phyloP scores from a whole-genome alignment of 2,329 filamentous ascomycete genomes.

The Alternaria triticimaculans region DNA sequence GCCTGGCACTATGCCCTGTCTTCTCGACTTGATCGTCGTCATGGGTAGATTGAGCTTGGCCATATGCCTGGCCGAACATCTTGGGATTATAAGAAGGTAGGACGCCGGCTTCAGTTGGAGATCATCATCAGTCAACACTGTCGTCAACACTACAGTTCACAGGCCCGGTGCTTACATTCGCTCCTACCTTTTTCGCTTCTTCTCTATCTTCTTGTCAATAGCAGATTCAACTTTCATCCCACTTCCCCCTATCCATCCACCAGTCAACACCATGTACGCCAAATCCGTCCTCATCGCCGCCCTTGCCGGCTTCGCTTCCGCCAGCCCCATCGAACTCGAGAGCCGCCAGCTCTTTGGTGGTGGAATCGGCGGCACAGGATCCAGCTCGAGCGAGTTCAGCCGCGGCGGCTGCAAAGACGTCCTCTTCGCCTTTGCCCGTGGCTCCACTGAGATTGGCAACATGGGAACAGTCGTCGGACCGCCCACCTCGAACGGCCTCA shows the following conservation, averaged over 20 bases:
- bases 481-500: conserved; percentile 40
- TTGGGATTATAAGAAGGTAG: conserved; percentile 6
- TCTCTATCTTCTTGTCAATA: background rate
- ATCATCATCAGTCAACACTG: conserved; percentile 6
- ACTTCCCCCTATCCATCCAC: background rate
- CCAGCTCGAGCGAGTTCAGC: conserved; percentile 49
- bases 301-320: conserved; percentile 28
- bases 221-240: background rate
- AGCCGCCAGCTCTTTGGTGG: conserved; percentile 26
- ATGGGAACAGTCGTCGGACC: conserved; percentile 50
- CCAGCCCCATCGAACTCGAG: conserved; percentile 34
- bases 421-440: conserved; percentile 58
- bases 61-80: background rate
- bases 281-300: conserved; percentile 30
- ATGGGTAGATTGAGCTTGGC: background rate
- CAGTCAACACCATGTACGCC: conserved; percentile 31
- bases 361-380: conserved; percentile 22
- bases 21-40: background rate
- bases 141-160: background rate
- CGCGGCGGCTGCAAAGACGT: conserved; percentile 50
- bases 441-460: conserved; percentile 58
- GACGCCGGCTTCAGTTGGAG: background rate
- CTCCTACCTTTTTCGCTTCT: conserved; percentile 2
- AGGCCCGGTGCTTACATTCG: conserved; percentile 2
- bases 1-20: background rate